These are phyloP conservation scores for Hordeum vulgare DNA, from an alignment of 176 grass and related monocot genomes.

Conservation along the genomic window MorexV3_pseudomolecules_assembly NC_058518.1:463025577-463026076, in stretches of 20 bases:
- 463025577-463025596: no score
- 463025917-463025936: slow-evolving; percentile 9
- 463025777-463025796: not conserved
- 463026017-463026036: slow-evolving; percentile 6
- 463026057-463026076: not conserved
- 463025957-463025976: slow-evolving; percentile 37
- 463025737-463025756: no score
- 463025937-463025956: not conserved
- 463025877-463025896: not conserved
- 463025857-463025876: slow-evolving; percentile 11
- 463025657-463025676: no score
- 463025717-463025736: no score
- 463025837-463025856: slow-evolving; percentile 30
- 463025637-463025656: no score
- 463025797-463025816: slow-evolving; percentile 21
- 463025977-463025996: slow-evolving; percentile 46
- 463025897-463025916: slow-evolving; percentile 10
- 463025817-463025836: not conserved
- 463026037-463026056: slow-evolving; percentile 19
- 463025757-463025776: not conserved
- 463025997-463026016: slow-evolving; percentile 29
- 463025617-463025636: no score
- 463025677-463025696: no score
- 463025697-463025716: no score
- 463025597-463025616: no score